Evolutionary conservation across 1,284 basidiomycete species (phyloP), one percentile per base, ranked within the genome.

Genomic region (Meripilus lineatus): DNA sequence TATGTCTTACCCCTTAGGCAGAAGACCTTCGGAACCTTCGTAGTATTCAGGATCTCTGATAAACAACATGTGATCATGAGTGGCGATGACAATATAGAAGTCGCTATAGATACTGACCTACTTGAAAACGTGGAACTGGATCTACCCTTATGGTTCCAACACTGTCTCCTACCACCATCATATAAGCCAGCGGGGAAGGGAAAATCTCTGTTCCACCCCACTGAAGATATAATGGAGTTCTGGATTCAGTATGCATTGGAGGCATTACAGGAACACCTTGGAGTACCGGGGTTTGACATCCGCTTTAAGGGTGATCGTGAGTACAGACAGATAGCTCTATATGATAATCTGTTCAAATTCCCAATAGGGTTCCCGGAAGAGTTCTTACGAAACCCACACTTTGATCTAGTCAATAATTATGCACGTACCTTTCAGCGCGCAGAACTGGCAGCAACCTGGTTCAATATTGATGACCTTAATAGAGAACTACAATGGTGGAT

Each of bases 381-480:
- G 10, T 13, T 18, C 6, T 15, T 47, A 20, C 14, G 7, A 11
- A 37, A 32, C 32, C 25, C 41, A 4, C 14, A 7, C 8, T 38
- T 33, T 18, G 45, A 47, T 32, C 5, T 43, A n/a, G 14, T 35
- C 10, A 43, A 47, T 30, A n/a, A n/a, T n/a, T n/a, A n/a, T n/a
- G n/a, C n/a, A n/a, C n/a, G n/a, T n/a, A n/a, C n/a, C n/a, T n/a
- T n/a, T n/a, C n/a, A n/a, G n/a, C n/a, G n/a, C n/a, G n/a, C n/a
- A n/a, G n/a, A n/a, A n/a, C n/a, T n/a, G n/a, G n/a, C n/a, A n/a
- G n/a, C n/a, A n/a, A n/a, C n/a, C n/a, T n/a, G n/a, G n/a, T 44
- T 39, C 42, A 10, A 17, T 15, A 20, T 32, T 13, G 38, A 40
- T 26, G 38, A 40, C 17, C 38, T 39, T 17, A 23, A 39, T 4